These are phyloP conservation scores for Diplodia intermedia DNA, from an alignment of 2,329 filamentous ascomycete genomes.

Conservation along the genomic window DNA sequence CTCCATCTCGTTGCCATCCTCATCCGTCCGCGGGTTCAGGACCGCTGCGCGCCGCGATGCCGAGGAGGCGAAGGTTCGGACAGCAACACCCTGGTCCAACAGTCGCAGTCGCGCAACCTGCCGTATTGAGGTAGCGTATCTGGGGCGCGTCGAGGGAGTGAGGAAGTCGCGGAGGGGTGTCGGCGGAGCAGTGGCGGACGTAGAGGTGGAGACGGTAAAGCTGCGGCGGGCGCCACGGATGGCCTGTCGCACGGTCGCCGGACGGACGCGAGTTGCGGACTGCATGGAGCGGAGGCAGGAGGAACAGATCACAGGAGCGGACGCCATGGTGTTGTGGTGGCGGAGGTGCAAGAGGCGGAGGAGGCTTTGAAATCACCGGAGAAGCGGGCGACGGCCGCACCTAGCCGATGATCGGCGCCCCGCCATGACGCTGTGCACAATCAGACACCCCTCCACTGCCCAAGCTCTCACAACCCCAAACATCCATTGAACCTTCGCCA, in stretches of 20 bases:
- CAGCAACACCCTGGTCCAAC: not conserved
- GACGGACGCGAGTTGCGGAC: conserved; percentile 16
- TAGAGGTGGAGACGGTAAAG: conserved; percentile 9
- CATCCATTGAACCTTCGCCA: conserved; percentile 14
- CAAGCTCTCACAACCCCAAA: not conserved
- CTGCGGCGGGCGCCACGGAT: conserved; percentile 14
- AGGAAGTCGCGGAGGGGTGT: conserved; percentile 19
- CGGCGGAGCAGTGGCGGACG: conserved; percentile 17
- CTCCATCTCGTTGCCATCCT: conserved; percentile 82
- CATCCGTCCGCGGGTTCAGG: conserved; percentile 77
- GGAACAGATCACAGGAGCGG: conserved; percentile 42
- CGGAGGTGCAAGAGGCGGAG: not conserved
- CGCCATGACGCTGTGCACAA: conserved; percentile 15
- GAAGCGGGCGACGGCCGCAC: conserved; percentile 5
- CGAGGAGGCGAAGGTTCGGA: conserved; percentile 14
- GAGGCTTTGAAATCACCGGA: conserved; percentile 29
- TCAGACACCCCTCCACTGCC: not conserved
- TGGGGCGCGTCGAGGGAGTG: not conserved
- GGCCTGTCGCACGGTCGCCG: conserved; percentile 1
- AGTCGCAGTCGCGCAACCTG: not conserved
- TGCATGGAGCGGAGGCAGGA: conserved; percentile 41
- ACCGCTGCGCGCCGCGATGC: conserved; percentile 45
- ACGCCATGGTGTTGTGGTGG: conserved; percentile 33
- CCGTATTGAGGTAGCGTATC: not conserved
- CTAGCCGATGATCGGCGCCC: conserved; percentile 15